phyloP scores from a whole-genome alignment of 2,329 filamentous ascomycete species.

The Venturia pyrina region DNA sequence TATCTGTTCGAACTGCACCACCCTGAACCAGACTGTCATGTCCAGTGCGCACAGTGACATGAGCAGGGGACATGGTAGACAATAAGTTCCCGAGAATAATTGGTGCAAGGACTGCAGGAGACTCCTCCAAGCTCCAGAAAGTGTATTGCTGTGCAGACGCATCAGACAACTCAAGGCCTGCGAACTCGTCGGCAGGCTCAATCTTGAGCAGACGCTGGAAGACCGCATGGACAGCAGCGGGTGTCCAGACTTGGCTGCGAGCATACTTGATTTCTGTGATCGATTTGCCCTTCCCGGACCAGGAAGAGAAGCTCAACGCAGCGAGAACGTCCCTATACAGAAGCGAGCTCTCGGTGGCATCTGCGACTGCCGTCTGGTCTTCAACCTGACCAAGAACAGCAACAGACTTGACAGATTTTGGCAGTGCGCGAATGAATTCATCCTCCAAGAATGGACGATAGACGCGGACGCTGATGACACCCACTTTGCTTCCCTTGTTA shows the following conservation, averaged over 20 bases:
- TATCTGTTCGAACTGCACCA: constrained; percentile 72
- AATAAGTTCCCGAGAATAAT: constrained; percentile 49
- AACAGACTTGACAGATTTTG: constrained; percentile 63
- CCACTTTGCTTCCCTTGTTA: constrained; percentile 64
- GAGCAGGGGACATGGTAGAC: constrained; percentile 43
- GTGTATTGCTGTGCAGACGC: constrained; percentile 67
- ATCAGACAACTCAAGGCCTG: constrained; percentile 39
- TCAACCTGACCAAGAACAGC: constrained; percentile 83
- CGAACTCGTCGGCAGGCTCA: constrained; percentile 7
- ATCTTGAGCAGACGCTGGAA: constrained; percentile 2
- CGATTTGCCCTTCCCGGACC: constrained; percentile 46
- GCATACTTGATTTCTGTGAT: constrained; percentile 87
- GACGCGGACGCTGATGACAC: constrained; percentile 81
- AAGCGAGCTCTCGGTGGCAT: constrained; percentile 68
- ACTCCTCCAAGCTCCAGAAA: constrained; percentile 86
- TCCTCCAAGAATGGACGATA: constrained; percentile 96
- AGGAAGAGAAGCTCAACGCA: constrained; percentile 67
- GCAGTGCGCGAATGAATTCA: constrained; percentile 75
- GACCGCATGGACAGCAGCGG: not conserved
- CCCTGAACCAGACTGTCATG: constrained; percentile 60
- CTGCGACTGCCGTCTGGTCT: constrained; percentile 61
- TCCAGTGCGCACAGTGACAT: constrained; percentile 45
- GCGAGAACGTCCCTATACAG: constrained; percentile 89
- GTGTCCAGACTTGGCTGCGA: constrained; percentile 55
- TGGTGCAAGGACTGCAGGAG: constrained; percentile 53